Base-by-base conservation (phyloP, 805 yeast genomes). In the Komagataella pastoris region DNA sequence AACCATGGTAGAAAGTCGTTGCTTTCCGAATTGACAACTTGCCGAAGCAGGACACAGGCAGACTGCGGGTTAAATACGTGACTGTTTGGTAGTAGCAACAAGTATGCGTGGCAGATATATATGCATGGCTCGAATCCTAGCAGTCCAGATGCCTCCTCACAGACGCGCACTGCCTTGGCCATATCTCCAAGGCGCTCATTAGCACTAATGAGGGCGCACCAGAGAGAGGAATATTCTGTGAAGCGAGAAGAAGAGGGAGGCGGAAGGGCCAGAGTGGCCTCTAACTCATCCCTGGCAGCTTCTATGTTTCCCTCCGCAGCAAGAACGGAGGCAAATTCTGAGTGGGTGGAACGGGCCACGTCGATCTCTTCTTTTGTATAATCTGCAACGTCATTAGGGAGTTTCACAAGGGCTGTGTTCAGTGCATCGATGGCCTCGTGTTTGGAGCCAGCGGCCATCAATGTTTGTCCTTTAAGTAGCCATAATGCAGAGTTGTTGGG, bases 1-100 rank as follows among this genome's bases (percentile, higher is more conserved):
- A 70, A 72, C 79, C 82, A 78, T 0, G 84, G 82, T 52, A 81
- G 64, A 54, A 78, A 80, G 55, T 81, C 83, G 5, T 74, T 75
- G 1, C 62, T 62, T 47, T 57, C 61, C 44, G 56, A 53, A 36
- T 58, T 59, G 14, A 69, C 58, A 14, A 70, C 67, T 24, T 64
- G 64, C 19, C 63, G 59, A 8, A 77, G 57, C 17, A 74, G 53
- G 2, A 55, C 51, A 46, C 74, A 67, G 0, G 79, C 76, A 18
- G 53, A 50, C 3, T 58, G 53, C 1, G 77, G 72, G 46, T 67
- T 62, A 50, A 59, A 67, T 3, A 54, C 50, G 10, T 62, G 60
- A 1, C 63, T 54, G 45, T 62, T 58, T 44, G 65, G 66, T 7
- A 71, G 56, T 52, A 80, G 59, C 8, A 77, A 62, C 18, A 80